phyloP scores from a whole-genome alignment of 2,329 filamentous ascomycete species.

The Coniochaeta ligniaria region DNA sequence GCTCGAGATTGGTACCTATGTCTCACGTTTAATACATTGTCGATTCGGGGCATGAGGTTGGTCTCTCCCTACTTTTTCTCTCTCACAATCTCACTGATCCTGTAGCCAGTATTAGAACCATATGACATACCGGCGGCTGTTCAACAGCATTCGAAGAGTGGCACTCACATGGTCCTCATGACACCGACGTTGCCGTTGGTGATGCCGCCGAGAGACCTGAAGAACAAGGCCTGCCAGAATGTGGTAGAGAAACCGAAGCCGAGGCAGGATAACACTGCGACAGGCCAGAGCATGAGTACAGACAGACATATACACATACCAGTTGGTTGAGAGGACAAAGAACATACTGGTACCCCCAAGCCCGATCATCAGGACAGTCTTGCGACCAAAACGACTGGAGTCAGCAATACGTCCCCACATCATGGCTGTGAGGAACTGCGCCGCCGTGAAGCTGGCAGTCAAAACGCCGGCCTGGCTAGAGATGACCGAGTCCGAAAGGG shows the following conservation, averaged over 20 bases:
- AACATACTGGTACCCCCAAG: conserved; percentile 53
- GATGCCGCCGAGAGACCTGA: conserved; percentile 57
- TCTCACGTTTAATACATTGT: neutral
- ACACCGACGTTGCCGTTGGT: conserved; percentile 71
- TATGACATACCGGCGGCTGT: neutral
- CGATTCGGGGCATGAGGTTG: neutral
- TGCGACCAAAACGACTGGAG: conserved; percentile 59
- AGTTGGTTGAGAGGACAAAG: conserved; percentile 21
- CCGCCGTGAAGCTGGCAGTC: conserved; percentile 71
- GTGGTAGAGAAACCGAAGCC: conserved; percentile 65
- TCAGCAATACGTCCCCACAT: conserved; percentile 71
- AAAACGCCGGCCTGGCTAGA: conserved; percentile 71
- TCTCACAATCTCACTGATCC: conserved; percentile 35
- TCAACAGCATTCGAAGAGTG: neutral
- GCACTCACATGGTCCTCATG: conserved; percentile 59
- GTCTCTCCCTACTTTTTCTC: conserved; percentile 30
- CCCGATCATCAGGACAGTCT: conserved; percentile 71
- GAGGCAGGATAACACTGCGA: conserved; percentile 47
- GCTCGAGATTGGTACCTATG: conserved; percentile 33
- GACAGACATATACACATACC: too few species aligned
- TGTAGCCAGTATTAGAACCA: conserved; percentile 7
- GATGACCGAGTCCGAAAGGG: conserved; percentile 54
- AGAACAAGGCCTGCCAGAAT: conserved; percentile 55
- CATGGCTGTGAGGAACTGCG: conserved; percentile 77
- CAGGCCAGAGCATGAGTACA: neutral